These are phyloP conservation scores for Candida boleticola DNA, from an alignment of 805 yeast genomes.

Conservation along the genomic window DNA sequence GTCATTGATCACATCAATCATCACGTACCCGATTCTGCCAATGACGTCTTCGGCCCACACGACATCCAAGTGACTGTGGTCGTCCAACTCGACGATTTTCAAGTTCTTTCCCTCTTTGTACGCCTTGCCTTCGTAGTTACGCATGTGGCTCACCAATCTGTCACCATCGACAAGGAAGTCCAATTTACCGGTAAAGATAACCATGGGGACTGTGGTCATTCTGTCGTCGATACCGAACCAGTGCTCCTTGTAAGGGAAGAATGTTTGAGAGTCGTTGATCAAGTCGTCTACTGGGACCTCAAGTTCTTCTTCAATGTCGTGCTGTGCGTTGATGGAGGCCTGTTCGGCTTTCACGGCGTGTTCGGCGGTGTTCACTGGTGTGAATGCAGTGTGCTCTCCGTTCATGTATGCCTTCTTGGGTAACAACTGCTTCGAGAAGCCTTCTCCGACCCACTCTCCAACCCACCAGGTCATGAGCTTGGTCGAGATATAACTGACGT, in stretches of 20 bases:
- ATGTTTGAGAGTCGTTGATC: conserved; percentile 48
- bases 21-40: conserved; percentile 55
- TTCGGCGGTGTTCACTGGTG: conserved; percentile 17
- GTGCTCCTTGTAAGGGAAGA: conserved; percentile 49
- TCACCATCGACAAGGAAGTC: conserved; percentile 81
- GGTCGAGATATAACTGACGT: conserved; percentile 80
- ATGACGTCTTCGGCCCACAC: conserved; percentile 82
- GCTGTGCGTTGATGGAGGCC: conserved; percentile 9
- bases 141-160: conserved; percentile 62
- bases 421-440: conserved; percentile 38
- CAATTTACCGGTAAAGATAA: conserved; percentile 65
- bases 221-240: conserved; percentile 52
- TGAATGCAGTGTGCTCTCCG: conserved; percentile 23
- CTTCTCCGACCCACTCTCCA: conserved; percentile 34
- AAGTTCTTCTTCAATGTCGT: not conserved
- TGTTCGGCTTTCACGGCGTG: conserved; percentile 7
- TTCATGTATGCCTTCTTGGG: conserved; percentile 28
- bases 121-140: conserved; percentile 50
- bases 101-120: conserved; percentile 36
- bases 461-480: conserved; percentile 94
- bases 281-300: conserved; percentile 27
- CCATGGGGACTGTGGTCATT: conserved; percentile 48
- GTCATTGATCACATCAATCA: conserved; percentile 13
- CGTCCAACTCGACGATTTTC: conserved; percentile 45
- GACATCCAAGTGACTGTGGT: conserved; percentile 86